Base-by-base conservation (phyloP, 176 grass and related monocot species). In the Saccharum officinarum region DNA sequence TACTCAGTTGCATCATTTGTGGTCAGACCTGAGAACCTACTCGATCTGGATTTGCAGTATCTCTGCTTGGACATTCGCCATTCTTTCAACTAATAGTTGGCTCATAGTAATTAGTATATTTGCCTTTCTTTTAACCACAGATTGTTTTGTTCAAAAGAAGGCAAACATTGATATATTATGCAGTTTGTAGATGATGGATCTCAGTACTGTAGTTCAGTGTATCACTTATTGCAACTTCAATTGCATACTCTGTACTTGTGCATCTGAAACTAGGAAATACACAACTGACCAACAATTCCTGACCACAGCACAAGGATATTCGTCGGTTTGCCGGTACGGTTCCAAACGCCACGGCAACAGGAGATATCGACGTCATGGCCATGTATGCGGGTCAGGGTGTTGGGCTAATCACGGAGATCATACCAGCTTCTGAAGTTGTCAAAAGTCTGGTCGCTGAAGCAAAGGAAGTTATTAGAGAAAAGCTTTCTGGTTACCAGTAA, bases 351-450 rank as follows among this genome's bases (percentile, higher is more conserved):
- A 94, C 91, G 61, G 83, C 93, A 42, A 94, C 86, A 7, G 91
- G 97, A 17, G 86, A 95, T 84, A 45, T 98, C 15, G 26, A 92
- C 49, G 89, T 86, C 85, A 92, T 98, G 96, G 96, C 74, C 71
- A 86, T 98, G 93, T 98, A 98, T 86, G 89, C 87, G 7, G 93
- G 96, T 75, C 83, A 94, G 79, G 91, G 89, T 50, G 89, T 95
- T 13, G 96, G 88, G 31, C 86, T 98, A 54, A 92, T 98, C 80
- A 95, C 46, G 3, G 91, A 89, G 78, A 95, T 95, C 71, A 40
- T 92, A 60, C 93, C 93, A 80, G 93, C 93, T 79, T 73, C 71
- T 38, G 88, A 89, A 89, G 97, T 91, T 80, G 75, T 98, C 16
- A 86, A 89, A 83, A 90, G 64, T 75, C 60, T 98, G 28, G 81